A percentile compares a stretch with the other conserved stretches of the same genome.
Conservation (phyloP, 2,329 filamentous ascomycete genomes). For the Aspergillus awamori region DNA sequence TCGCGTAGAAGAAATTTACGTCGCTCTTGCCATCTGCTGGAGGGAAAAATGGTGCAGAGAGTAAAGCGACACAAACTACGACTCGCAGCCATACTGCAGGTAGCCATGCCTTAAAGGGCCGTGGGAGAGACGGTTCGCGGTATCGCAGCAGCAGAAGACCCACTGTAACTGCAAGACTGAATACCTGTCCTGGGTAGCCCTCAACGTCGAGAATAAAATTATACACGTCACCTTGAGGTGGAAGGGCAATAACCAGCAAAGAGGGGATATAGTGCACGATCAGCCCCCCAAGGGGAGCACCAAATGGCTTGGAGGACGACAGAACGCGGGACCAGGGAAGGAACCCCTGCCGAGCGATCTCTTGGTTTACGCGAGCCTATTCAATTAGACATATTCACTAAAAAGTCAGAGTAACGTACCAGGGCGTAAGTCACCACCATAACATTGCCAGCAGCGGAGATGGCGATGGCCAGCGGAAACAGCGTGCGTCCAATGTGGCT, state of each 20-base stretch:
- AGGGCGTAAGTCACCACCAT: slow-evolving; percentile 67
- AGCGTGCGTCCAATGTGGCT: slow-evolving; percentile 58
- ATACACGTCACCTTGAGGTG: slow-evolving; percentile 68
- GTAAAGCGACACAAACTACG: slow-evolving; percentile 55
- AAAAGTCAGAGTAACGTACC: slow-evolving; percentile 43
- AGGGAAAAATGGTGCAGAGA: slow-evolving; percentile 66
- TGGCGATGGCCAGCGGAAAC: slow-evolving; percentile 65
- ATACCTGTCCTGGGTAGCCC: slow-evolving; percentile 66
- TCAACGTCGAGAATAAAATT: slow-evolving; percentile 74
- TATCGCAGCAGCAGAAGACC: slow-evolving; percentile 65
- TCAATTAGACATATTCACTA: slow-evolving; percentile 12
- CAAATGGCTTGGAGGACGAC: slow-evolving; percentile 68
- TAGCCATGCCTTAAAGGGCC: slow-evolving; percentile 68
- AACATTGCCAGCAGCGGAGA: slow-evolving; percentile 71
- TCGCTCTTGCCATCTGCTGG: slow-evolving; percentile 53
- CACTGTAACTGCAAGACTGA: slow-evolving; percentile 58
- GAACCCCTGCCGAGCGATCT: slow-evolving; percentile 72
- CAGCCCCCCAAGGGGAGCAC: slow-evolving; percentile 68
- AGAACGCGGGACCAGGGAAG: slow-evolving; percentile 64
- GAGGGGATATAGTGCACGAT: slow-evolving; percentile 71
- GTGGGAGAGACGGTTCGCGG: slow-evolving; percentile 60
- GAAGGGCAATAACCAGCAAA: slow-evolving; percentile 65
- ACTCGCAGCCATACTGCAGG: slow-evolving; percentile 62
- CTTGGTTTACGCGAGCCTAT: slow-evolving; percentile 70
- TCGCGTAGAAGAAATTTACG: slow-evolving; percentile 54